Evolutionary conservation across 768 basidiomycete genomes (phyloP), one percentile per base, ranked within the genome.

Genomic region (Leccinum subgranulosum): DNA sequence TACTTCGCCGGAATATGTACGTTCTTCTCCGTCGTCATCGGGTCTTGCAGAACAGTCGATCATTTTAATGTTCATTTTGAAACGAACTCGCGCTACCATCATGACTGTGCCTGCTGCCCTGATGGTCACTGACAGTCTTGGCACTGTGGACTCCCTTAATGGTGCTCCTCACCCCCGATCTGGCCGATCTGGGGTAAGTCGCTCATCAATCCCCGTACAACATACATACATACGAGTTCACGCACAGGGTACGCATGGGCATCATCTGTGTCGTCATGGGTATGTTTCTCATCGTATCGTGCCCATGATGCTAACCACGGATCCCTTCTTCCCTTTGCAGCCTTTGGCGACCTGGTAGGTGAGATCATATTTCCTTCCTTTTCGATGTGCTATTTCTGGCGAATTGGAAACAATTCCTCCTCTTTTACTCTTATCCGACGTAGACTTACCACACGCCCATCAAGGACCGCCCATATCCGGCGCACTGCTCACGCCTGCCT

Each of bases 381-480:
- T n/a, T 25, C 49, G 7, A 47, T 27, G 29, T 41, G 39, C n/a
- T 11, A n/a, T 41, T 41, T 41, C n/a, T n/a, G n/a, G 39, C n/a
- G n/a, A n/a, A 41, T 41, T n/a, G 39, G 39, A n/a, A 41, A 1
- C n/a, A 28, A 21, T 31, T 47, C 21, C 7, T 47, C 4, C 4
- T 23, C 23, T 45, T 28, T 29, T 17, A 4, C 5, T n/a, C 14
- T 36, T 11, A 23, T 5, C 4, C 3, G n/a, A 41, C 17, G n/a
- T n/a, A 10, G 39, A 41, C 39, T 41, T n/a, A 19, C 17, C 36
- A 9, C 17, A 41, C n/a, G 39, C 9, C 39, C 39, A 41, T 41
- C 1, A 23, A 64, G 83, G 84, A 10, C 80, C 82, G 0, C 85
- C 85, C 1, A 79, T 86, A 55, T 79, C 79, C 33, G 85, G 85